Evolutionary conservation across 495 filamentous ascomycete genomes (phyloP).

Genomic region (Tuber aestivum): DNA sequence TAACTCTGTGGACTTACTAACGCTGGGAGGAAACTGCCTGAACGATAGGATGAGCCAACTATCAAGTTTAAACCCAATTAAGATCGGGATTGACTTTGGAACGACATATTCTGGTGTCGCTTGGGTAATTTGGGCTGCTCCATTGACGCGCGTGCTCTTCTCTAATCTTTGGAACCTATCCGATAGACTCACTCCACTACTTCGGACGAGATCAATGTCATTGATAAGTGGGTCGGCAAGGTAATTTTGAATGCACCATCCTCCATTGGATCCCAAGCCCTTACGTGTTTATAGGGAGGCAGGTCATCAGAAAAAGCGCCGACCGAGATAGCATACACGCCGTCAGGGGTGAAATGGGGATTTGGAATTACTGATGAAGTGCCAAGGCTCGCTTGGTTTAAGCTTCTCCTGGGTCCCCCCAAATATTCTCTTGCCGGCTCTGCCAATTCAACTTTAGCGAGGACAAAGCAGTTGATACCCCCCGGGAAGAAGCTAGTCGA

Average conservation of each 20-base stretch:
- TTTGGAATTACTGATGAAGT: too few relatives aligned
- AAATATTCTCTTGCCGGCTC: background rate
- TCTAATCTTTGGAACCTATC: conserved; percentile 33
- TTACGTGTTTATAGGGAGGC: too few relatives aligned
- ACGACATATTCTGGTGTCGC: conserved; percentile 41
- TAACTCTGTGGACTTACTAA: too few relatives aligned
- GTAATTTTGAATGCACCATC: too few relatives aligned
- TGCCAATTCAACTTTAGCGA: background rate
- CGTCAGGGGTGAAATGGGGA: too few relatives aligned
- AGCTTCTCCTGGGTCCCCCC: background rate
- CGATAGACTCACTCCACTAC: conserved; percentile 11
- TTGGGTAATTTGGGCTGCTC: conserved; percentile 17
- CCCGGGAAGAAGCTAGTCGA: conserved; percentile 12
- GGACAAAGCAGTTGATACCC: conserved; percentile 10
- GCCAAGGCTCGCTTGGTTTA: too few relatives aligned
- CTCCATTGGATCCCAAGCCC: too few relatives aligned
- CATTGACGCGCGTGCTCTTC: conserved; percentile 11
- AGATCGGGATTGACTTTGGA: conserved; percentile 50
- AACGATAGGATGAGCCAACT: background rate
- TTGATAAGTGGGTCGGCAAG: background rate
- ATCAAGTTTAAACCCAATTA: conserved; percentile 29
- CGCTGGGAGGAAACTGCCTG: too few relatives aligned
- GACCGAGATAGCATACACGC: conserved; percentile 12
- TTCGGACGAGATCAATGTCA: conserved; percentile 5
- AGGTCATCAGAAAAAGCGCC: conserved; percentile 19